These are phyloP conservation scores for Pinus taeda DNA, from an alignment of 75 land plant genomes.

Conservation along the genomic window DNA sequence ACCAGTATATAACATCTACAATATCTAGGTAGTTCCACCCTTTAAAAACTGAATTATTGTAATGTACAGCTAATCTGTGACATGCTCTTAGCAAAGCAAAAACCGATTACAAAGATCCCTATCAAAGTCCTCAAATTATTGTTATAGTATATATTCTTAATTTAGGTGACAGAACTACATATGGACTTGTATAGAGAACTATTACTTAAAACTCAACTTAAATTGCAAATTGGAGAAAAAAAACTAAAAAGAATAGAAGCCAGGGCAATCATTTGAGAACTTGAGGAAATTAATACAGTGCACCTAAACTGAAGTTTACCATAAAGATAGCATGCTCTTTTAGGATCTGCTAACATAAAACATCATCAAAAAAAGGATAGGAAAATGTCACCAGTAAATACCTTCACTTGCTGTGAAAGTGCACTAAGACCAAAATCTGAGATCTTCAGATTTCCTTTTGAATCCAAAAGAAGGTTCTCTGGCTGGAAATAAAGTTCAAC, in stretches of 20 bases:
- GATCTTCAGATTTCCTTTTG: conserved; percentile 54
- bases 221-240: background rate
- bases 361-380: background rate
- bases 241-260: background rate
- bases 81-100: background rate
- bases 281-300: background rate
- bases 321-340: conserved; percentile 1
- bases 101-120: background rate
- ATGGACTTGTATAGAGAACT: background rate
- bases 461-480: conserved; percentile 70
- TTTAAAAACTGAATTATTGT: background rate
- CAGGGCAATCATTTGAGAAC: background rate
- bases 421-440: conserved; percentile 86
- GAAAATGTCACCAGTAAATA: conserved; percentile 9
- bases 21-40: background rate
- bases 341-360: background rate
- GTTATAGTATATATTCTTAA: background rate
- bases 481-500: conserved; percentile 42
- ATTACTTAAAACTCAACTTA: background rate
- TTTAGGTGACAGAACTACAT: background rate
- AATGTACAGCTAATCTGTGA: background rate
- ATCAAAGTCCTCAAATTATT: background rate
- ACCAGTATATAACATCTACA: background rate
- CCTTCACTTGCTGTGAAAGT: conserved; percentile 58
- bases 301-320: background rate